These are phyloP conservation scores for Geotrichum cucujoidarum DNA, from an alignment of 1,139 yeast genomes.

Conservation along the genomic window DNA sequence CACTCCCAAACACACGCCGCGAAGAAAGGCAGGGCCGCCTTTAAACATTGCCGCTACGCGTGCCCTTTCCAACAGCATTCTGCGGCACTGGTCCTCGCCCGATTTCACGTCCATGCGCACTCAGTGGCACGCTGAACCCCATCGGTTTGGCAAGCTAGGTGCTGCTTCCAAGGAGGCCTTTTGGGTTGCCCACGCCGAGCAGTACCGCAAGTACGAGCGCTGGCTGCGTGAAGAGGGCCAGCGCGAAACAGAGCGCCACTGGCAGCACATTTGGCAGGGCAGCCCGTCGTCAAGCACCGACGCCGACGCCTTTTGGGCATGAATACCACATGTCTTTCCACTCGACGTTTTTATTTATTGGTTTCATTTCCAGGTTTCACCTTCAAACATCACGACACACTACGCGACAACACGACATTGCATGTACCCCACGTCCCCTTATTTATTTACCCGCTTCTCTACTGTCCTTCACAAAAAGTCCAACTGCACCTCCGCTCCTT, in stretches of 20 bases:
- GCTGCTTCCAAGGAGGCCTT: not conserved
- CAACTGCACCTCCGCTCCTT: too few species aligned
- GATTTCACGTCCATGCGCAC: not conserved
- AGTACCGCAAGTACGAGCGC: not conserved
- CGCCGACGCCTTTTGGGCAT: too few species aligned
- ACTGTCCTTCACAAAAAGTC: too few species aligned
- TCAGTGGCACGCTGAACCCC: not conserved
- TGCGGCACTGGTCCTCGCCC: not conserved
- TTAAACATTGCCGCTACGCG: not conserved
- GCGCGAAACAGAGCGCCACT: not conserved
- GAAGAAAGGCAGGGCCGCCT: not conserved
- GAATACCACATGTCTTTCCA: too few species aligned
- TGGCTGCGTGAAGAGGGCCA: not conserved
- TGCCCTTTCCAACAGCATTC: not conserved
- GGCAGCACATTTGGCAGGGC: not conserved
- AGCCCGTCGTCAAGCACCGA: too few species aligned
- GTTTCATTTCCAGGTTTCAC: too few species aligned
- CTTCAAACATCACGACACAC: too few species aligned
- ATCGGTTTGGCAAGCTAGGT: not conserved
- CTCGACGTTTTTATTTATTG: too few species aligned
- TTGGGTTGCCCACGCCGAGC: not conserved
- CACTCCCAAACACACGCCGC: not conserved
- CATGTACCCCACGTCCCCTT: too few species aligned
- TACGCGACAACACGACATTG: too few species aligned
- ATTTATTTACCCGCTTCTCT: too few species aligned